phyloP scores from a whole-genome alignment of 1,139 yeast genomes.

The Eremothecium cymbalariae region DNA sequence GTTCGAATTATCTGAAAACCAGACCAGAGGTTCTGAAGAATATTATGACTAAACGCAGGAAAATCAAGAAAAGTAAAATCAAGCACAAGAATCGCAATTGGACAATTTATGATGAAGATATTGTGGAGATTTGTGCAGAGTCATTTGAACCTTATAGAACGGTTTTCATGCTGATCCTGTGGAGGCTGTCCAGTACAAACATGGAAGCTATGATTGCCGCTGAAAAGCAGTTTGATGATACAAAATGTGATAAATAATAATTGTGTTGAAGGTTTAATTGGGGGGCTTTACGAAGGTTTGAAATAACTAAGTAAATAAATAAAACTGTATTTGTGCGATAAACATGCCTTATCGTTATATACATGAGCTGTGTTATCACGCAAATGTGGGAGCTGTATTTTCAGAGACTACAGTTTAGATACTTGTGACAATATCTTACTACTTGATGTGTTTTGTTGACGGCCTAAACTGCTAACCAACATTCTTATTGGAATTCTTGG shows the following conservation, averaged over 20 bases:
- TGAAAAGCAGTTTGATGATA: constrained; percentile 22
- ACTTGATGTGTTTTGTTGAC: constrained; percentile 26
- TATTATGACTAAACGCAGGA: constrained; percentile 33
- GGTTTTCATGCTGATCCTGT: constrained; percentile 61
- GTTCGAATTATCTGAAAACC: constrained; percentile 50
- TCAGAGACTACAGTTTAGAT: no score
- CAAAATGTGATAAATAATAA: no score
- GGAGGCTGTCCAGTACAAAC: constrained; percentile 60
- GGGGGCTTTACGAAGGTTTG: no score
- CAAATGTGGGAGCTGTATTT: no score
- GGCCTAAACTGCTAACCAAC: constrained; percentile 29
- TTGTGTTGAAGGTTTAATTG: no score
- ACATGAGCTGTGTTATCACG: no score
- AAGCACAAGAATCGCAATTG: constrained; percentile 41
- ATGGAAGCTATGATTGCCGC: constrained; percentile 41
- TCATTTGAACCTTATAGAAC: constrained; percentile 60
- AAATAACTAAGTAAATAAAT: no score
- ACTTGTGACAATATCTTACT: constrained; percentile 33
- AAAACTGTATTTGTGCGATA: no score
- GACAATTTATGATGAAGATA: constrained; percentile 55
- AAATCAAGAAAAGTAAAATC: constrained; percentile 32
- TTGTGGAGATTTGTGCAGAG: constrained; percentile 48
- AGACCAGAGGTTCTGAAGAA: constrained; percentile 46
- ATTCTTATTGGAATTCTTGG: constrained; percentile 48
- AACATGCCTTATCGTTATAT: no score